Conservation (phyloP, 805 yeast genomes). For the Starmerella stellata region DNA sequence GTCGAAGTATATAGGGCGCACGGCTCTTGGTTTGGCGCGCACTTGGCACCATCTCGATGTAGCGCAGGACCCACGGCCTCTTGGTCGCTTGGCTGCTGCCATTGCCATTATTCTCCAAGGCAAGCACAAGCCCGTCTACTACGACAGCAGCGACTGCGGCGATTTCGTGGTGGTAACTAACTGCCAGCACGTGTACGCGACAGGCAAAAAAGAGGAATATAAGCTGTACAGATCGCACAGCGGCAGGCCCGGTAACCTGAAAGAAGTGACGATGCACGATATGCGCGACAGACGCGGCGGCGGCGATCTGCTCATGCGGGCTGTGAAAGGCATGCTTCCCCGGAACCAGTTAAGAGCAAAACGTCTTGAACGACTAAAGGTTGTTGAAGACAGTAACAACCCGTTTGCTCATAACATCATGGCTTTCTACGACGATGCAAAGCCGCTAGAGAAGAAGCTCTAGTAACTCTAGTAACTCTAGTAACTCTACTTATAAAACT, state of each 20-base stretch:
- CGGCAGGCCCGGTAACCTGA: conserved; percentile 74
- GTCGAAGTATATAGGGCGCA: conserved; percentile 29
- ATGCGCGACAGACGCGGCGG: conserved; percentile 64
- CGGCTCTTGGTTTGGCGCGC: conserved; percentile 62
- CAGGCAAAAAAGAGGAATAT: conserved; percentile 68
- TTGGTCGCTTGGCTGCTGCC: conserved; percentile 81
- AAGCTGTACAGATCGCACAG: conserved; percentile 82
- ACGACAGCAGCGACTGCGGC: conserved; percentile 64
- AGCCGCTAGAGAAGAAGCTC: too few relatives aligned
- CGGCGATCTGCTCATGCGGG: conserved; percentile 66
- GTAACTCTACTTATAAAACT: too few relatives aligned
- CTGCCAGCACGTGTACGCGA: conserved; percentile 59
- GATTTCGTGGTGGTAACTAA: conserved; percentile 95
- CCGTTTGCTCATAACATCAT: conserved; percentile 70
- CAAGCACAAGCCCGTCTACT: conserved; percentile 86
- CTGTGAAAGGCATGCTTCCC: conserved; percentile 93
- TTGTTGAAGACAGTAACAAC: conserved; percentile 72
- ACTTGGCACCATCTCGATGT: conserved; percentile 94
- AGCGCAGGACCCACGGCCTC: conserved; percentile 61
- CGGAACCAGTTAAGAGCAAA: conserved; percentile 64
- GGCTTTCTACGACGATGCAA: conserved; percentile 61
- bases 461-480: too few relatives aligned
- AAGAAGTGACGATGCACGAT: conserved; percentile 63
- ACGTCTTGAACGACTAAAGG: conserved; percentile 68
- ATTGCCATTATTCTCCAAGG: conserved; percentile 84